Conservation (phyloP, 1,139 yeast genomes). For the Taphrina sp. region DNA sequence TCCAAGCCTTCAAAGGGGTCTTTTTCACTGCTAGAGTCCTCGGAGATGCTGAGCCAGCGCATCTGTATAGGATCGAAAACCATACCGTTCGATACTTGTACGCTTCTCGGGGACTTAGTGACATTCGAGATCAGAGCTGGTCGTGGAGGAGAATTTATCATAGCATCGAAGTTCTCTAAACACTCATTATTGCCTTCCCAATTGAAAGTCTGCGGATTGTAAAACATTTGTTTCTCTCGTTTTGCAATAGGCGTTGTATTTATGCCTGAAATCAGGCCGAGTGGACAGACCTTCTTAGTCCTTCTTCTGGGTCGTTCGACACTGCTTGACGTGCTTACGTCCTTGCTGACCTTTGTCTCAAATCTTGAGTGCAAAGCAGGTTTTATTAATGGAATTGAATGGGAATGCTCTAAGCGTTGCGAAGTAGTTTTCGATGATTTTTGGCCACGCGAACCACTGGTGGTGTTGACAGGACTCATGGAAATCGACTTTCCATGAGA, state of each 20-base stretch:
- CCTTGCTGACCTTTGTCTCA: background rate
- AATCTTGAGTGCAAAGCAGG: background rate
- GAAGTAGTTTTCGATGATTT: background rate
- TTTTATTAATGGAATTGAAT: background rate
- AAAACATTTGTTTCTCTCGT: conserved; percentile 51
- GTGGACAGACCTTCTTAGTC: background rate
- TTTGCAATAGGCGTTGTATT: conserved; percentile 31
- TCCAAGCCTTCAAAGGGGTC: conserved; percentile 59
- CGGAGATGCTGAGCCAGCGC: conserved; percentile 53
- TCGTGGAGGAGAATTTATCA: conserved; percentile 38
- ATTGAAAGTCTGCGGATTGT: conserved; percentile 52
- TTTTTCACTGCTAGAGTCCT: conserved; percentile 46
- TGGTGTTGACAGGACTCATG: background rate
- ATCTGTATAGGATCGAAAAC: conserved; percentile 59
- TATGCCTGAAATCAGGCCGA: conserved; percentile 16
- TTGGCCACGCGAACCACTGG: background rate
- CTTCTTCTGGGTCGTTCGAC: background rate
- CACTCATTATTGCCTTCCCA: conserved; percentile 76
- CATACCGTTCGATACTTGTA: conserved; percentile 55
- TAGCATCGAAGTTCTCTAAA: conserved; percentile 51
- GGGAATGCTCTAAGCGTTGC: background rate
- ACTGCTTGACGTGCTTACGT: too few species aligned
- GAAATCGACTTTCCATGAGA: too few species aligned
- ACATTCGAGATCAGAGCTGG: conserved; percentile 46
- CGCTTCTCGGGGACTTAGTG: conserved; percentile 39